These are phyloP conservation scores for Phytophthora pisi DNA, from an alignment of 352 stramenopile genomes.

Conservation along the genomic window DNA sequence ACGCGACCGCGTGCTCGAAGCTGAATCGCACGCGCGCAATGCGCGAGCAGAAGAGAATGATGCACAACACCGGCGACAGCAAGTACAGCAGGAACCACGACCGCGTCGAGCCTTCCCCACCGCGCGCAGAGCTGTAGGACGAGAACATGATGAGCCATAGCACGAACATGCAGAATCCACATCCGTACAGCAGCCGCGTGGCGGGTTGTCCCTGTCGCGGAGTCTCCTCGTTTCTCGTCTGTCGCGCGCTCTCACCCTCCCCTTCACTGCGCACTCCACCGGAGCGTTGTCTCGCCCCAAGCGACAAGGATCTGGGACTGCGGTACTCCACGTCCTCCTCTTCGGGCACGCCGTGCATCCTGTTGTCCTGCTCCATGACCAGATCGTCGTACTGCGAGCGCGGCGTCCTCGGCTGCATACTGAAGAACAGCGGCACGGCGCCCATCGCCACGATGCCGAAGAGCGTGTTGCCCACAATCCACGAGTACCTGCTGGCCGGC, in stretches of 20 bases:
- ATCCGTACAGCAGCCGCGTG: slow-evolving; percentile 51
- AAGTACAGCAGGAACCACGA: slow-evolving; percentile 75
- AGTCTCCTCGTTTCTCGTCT: slow-evolving; percentile 4
- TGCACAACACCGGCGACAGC: slow-evolving; percentile 63
- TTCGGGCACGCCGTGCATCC: slow-evolving; percentile 19
- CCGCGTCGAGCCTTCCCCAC: slow-evolving; percentile 27
- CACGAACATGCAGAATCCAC: slow-evolving; percentile 38
- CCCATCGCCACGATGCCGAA: slow-evolving; percentile 74
- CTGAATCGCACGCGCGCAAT: slow-evolving; percentile 41
- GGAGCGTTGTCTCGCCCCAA: slow-evolving; percentile 20
- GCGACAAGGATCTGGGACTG: background rate
- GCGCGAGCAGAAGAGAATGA: slow-evolving; percentile 60
- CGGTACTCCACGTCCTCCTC: slow-evolving; percentile 8
- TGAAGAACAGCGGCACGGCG: slow-evolving; percentile 77
- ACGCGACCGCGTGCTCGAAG: slow-evolving; percentile 77
- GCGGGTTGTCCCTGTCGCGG: slow-evolving; percentile 24
- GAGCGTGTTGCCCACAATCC: slow-evolving; percentile 82
- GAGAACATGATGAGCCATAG: slow-evolving; percentile 79
- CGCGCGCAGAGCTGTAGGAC: slow-evolving; percentile 56
- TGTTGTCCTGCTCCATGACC: slow-evolving; percentile 25
- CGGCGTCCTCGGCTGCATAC: slow-evolving; percentile 53
- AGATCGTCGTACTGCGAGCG: slow-evolving; percentile 60
- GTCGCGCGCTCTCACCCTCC: background rate
- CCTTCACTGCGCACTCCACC: background rate
- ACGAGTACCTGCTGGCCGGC: slow-evolving; percentile 57